A percentile compares a stretch with the other conserved stretches of the same genome.
These are phyloP conservation scores for Claviceps citrina DNA, from an alignment of 2,329 filamentous ascomycete genomes.

Conservation along the genomic window DNA sequence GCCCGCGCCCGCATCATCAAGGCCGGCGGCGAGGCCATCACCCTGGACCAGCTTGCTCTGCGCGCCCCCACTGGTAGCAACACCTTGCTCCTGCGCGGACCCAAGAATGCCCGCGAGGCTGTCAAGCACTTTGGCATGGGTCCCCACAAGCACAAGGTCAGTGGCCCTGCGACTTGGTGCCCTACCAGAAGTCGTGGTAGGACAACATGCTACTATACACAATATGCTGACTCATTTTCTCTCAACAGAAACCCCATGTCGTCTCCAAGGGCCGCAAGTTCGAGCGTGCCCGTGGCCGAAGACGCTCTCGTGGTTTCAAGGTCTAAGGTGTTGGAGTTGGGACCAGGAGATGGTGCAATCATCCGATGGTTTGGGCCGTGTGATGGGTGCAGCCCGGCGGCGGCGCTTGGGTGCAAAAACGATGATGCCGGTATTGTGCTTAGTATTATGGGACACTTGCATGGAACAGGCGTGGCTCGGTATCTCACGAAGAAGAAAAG, in stretches of 20 bases:
- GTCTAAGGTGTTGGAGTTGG: slow-evolving; percentile 50
- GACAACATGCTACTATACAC: neutral
- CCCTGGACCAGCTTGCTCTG: slow-evolving; percentile 92
- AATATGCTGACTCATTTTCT: neutral
- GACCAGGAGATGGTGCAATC: slow-evolving; percentile 7
- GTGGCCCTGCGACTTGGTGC: slow-evolving; percentile 12
- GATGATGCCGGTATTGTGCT: slow-evolving; percentile 16
- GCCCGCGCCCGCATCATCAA: slow-evolving; percentile 86
- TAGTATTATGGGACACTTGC: slow-evolving; percentile 21
- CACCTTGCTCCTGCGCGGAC: slow-evolving; percentile 90
- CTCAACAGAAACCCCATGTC: slow-evolving; percentile 73
- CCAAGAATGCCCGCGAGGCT: slow-evolving; percentile 96
- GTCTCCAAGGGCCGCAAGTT: slow-evolving; percentile 99
- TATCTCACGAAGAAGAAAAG: slow-evolving; percentile 24
- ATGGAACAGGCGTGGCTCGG: slow-evolving; percentile 33
- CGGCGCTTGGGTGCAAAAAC: slow-evolving; percentile 10
- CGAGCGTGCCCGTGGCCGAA: slow-evolving; percentile 96
- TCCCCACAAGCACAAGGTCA: slow-evolving; percentile 91
- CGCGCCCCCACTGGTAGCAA: slow-evolving; percentile 91
- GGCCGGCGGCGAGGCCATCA: slow-evolving; percentile 88
- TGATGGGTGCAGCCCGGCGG: slow-evolving; percentile 1
- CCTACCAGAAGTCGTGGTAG: neutral
- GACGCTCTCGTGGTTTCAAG: slow-evolving; percentile 98
- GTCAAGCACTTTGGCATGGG: slow-evolving; percentile 99
- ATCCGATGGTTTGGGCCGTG: slow-evolving; percentile 3